Conservation (phyloP, 192 early-diverging fungal genomes). For the Entomortierella lignicola region DNA sequence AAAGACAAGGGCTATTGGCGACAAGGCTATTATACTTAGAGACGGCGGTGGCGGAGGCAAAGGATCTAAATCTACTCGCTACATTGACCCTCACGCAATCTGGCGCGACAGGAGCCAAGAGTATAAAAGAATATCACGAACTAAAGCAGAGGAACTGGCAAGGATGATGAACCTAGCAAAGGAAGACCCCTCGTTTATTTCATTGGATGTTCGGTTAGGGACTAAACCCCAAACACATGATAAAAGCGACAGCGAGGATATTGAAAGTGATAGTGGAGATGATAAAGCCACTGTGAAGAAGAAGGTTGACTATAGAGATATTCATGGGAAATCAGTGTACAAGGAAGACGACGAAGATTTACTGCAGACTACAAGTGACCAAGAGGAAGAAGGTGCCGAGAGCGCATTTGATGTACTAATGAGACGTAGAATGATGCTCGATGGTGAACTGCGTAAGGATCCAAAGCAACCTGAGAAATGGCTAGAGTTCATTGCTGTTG, state of each 20-base stretch:
- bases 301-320: conserved; percentile 57
- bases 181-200: conserved; percentile 29
- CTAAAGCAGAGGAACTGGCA: conserved; percentile 44
- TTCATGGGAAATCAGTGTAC: conserved; percentile 56
- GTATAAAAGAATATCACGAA: conserved; percentile 37
- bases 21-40: conserved; percentile 27
- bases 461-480: conserved; percentile 59
- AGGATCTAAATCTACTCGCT: conserved; percentile 9
- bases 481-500: conserved; percentile 65
- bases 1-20: conserved; percentile 23
- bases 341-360: conserved; percentile 38
- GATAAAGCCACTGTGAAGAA: not conserved
- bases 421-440: conserved; percentile 45
- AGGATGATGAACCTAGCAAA: not conserved
- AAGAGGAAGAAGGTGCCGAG: conserved; percentile 47
- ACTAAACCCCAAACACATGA: not conserved
- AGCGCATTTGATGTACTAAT: conserved; percentile 54
- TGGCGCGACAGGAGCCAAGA: conserved; percentile 43
- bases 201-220: conserved; percentile 14
- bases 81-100: conserved; percentile 35
- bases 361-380: conserved; percentile 43
- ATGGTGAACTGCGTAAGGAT: conserved; percentile 42
- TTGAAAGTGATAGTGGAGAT: not conserved
- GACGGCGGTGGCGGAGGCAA: not conserved
- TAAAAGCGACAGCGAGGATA: not conserved